Percentiles rank a stretch among this genome's conserved stretches.
phyloP scores from a whole-genome alignment of 2,329 filamentous ascomycete species.

The Ceratocystis cacaofunesta region DNA sequence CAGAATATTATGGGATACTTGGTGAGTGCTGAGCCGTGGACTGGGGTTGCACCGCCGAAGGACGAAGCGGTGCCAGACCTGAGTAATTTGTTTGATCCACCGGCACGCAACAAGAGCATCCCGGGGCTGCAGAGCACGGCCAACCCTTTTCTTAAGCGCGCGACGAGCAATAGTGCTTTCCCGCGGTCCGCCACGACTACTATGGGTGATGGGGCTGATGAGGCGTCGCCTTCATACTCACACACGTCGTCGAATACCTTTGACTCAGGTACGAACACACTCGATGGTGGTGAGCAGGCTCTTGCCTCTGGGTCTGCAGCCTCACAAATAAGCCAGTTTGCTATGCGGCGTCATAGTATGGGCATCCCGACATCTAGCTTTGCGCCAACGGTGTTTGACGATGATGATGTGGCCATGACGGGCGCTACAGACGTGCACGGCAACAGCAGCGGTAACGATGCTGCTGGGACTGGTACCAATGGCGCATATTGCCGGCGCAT shows the following conservation, averaged over 20 bases:
- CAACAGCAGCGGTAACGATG: not conserved
- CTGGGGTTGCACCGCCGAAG: conserved; percentile 45
- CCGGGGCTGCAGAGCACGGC: not conserved
- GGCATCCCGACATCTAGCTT: not conserved
- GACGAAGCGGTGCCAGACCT: conserved; percentile 48
- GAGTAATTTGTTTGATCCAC: conserved; percentile 18
- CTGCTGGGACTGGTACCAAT: not conserved
- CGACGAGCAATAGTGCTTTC: conserved; percentile 1
- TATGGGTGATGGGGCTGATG: not conserved
- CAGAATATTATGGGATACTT: conserved; percentile 56
- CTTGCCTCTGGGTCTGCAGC: not conserved
- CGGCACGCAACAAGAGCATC: conserved; percentile 7
- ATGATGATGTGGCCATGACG: conserved; percentile 18
- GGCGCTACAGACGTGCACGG: not conserved
- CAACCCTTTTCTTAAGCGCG: conserved; percentile 11
- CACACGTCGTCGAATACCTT: conserved; percentile 7
- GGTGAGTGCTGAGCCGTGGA: conserved; percentile 57
- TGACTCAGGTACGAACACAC: conserved; percentile 35
- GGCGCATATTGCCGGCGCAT: conserved; percentile 43
- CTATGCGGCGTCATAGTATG: not conserved
- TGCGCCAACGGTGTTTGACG: conserved; percentile 11
- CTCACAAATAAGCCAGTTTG: not conserved
- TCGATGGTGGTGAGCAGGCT: conserved; percentile 22
- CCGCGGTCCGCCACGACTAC: not conserved
- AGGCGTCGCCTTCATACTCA: not conserved